A percentile compares a stretch with the other conserved stretches of the same genome.
Conservation (phyloP, 1,284 basidiomycete species). For the Cryptococcus floricola region DNA sequence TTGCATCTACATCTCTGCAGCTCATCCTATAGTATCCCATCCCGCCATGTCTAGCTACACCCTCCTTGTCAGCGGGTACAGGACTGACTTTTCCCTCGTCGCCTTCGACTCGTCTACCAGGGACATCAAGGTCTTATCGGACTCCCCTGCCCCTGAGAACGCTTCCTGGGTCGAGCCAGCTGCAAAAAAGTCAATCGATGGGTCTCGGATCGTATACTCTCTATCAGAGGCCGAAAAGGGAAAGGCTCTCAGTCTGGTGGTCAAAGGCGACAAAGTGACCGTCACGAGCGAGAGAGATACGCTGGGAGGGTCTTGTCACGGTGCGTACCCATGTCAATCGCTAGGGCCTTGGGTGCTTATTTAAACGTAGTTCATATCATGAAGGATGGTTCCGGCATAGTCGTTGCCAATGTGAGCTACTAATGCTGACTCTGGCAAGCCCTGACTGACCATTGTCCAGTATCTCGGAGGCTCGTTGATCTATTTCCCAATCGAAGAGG, state of each 20-base stretch:
- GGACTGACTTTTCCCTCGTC: slow-evolving; percentile 26
- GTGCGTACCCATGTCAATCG: slow-evolving; percentile 17
- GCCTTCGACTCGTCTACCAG: slow-evolving; percentile 28
- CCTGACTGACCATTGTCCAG: slow-evolving; percentile 2
- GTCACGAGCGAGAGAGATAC: slow-evolving; percentile 32
- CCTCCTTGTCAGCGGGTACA: slow-evolving; percentile 42
- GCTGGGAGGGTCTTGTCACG: slow-evolving; percentile 35
- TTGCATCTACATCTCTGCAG: too few relatives aligned
- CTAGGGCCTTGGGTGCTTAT: not conserved
- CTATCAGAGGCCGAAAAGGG: slow-evolving; percentile 37
- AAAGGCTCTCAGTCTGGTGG: slow-evolving; percentile 23
- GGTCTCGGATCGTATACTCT: slow-evolving; percentile 27
- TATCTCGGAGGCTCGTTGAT: slow-evolving; percentile 36
- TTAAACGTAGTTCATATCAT: slow-evolving; percentile 29
- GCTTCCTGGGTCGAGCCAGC: slow-evolving; percentile 41
- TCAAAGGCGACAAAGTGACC: slow-evolving; percentile 23
- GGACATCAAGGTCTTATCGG: slow-evolving; percentile 25
- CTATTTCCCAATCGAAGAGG: slow-evolving; percentile 30
- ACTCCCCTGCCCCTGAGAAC: slow-evolving; percentile 27
- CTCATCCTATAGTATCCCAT: too few relatives aligned
- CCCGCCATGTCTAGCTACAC: slow-evolving; percentile 18
- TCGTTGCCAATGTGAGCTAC: slow-evolving; percentile 37
- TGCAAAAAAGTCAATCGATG: slow-evolving; percentile 1
- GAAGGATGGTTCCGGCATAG: slow-evolving; percentile 42
- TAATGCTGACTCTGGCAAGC: not conserved